Evolutionary conservation across 768 basidiomycete species (phyloP).

Genomic region (Coprinopsis cinerea): DNA sequence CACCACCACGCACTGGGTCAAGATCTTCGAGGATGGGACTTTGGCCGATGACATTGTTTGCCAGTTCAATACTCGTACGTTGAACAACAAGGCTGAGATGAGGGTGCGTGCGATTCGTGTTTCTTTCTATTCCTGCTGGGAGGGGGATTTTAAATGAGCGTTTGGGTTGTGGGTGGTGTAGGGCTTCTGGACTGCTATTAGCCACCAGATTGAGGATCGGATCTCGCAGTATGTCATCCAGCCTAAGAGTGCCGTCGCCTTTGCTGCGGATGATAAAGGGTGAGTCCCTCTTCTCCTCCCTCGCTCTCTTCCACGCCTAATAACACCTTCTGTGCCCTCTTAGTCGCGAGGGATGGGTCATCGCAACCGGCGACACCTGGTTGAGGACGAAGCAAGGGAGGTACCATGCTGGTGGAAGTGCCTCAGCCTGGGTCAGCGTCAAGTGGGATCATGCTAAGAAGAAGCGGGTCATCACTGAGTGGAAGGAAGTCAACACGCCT

Average conservation of each 20-base stretch:
- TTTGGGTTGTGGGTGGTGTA: too few relatives aligned
- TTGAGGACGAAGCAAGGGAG: background rate
- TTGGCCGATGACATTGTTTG: background rate
- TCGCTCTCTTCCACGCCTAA: background rate
- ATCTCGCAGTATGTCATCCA: background rate
- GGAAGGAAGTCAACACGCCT: conserved; percentile 6
- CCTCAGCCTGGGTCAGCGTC: background rate
- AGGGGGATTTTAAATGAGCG: too few relatives aligned
- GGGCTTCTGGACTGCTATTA: too few relatives aligned
- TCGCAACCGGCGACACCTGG: background rate
- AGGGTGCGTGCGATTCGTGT: background rate
- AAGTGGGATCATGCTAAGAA: background rate
- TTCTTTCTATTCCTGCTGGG: too few relatives aligned
- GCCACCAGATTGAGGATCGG: too few relatives aligned
- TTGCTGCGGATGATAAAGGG: background rate
- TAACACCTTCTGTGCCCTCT: background rate
- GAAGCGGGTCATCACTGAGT: background rate
- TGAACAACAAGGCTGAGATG: background rate
- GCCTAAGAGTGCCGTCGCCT: background rate
- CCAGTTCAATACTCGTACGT: background rate
- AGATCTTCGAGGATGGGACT: background rate
- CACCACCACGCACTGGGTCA: conserved; percentile 1
- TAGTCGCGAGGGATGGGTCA: background rate
- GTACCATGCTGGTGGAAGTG: background rate
- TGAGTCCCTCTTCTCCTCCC: background rate